Evolutionary conservation across 2,329 filamentous ascomycete genomes (phyloP), one percentile per base, ranked within the genome.

Genomic region (Nectriaceae sp.): DNA sequence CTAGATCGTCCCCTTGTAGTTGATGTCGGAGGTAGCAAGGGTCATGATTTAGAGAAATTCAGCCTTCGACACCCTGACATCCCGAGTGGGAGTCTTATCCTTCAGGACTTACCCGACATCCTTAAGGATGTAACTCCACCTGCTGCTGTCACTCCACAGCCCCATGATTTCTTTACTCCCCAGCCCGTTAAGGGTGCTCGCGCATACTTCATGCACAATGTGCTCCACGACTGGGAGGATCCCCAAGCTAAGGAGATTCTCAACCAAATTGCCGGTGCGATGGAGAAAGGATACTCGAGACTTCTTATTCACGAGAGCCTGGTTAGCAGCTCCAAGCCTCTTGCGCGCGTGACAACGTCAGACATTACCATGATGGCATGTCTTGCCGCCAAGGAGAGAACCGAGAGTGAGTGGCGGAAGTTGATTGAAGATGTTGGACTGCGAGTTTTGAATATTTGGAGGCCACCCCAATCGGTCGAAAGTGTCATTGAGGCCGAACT

Each of bases 201-300:
- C 5, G 63, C 59, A 53, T 80, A 77, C 54, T 65, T 78, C 35
- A 65, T 79, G 52, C 73, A 75, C 21, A 68, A 69, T 49, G 76
- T 80, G 18, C 55, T 80, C 3, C 77, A 80, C 52, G 75, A 79
- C 56, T 79, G 75, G 76, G 65, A 71, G 0, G 73, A 78, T 21
- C 63, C 63, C 2, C 61, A 72, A 11, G 60, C 65, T 0, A 47
- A 55, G 2, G 49, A 53, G n/a, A 75, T 76, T 18, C 55, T 70
- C 8, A 42, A 49, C 3, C 42, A 56, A 3, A 40, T 57, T 5
- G 44, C 46, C 5, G 38, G 45, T 3, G 61, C 61, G 0, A 65
- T 65, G 61, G 55, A 64, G 22, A 57, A 37, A 33, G 66, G 65
- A 0, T 73, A 72, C 42, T 72, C 69, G 4, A 68, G 60, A 49